phyloP scores from a whole-genome alignment of 108 stramenopile genomes.

The Fragilariopsis cylindrus region DNA sequence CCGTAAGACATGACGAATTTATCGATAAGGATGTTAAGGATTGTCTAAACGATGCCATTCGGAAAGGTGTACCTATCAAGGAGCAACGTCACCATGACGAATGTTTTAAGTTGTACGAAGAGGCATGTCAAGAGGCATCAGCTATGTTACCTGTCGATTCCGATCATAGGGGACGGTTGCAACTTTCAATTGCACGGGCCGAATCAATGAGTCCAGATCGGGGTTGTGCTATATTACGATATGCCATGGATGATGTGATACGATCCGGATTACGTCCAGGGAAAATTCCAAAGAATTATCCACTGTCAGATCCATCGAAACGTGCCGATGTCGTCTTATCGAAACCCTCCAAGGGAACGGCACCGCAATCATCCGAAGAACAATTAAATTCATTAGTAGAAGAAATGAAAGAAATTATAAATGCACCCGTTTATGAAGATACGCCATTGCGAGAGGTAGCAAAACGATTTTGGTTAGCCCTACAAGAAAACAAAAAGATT shows the following conservation, averaged over 20 bases:
- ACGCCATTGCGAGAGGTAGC: constrained; percentile 74
- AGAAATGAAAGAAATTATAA: constrained; percentile 87
- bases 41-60: constrained; percentile 69
- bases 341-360: constrained; percentile 45
- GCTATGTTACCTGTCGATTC: constrained; percentile 83
- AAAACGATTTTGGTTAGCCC: constrained; percentile 70
- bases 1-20: constrained; percentile 73
- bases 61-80: constrained; percentile 46
- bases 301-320: constrained; percentile 50
- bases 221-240: constrained; percentile 78
- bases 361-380: constrained; percentile 75
- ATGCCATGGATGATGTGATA: constrained; percentile 89
- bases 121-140: constrained; percentile 72
- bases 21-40: constrained; percentile 89
- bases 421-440: constrained; percentile 77
- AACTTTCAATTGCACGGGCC: constrained; percentile 69
- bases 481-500: constrained; percentile 61
- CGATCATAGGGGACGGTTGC: constrained; percentile 86
- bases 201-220: constrained; percentile 78
- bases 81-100: constrained; percentile 46
- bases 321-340: constrained; percentile 76
- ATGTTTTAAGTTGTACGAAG: constrained; percentile 70
- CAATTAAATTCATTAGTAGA: constrained; percentile 71
- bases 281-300: constrained; percentile 25
- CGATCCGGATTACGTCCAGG: constrained; percentile 61